Evolutionary conservation across 202 grass and related monocot species (phyloP), one percentile per base, ranked within the genome.

Genomic region (Zoysia matrella): DNA sequence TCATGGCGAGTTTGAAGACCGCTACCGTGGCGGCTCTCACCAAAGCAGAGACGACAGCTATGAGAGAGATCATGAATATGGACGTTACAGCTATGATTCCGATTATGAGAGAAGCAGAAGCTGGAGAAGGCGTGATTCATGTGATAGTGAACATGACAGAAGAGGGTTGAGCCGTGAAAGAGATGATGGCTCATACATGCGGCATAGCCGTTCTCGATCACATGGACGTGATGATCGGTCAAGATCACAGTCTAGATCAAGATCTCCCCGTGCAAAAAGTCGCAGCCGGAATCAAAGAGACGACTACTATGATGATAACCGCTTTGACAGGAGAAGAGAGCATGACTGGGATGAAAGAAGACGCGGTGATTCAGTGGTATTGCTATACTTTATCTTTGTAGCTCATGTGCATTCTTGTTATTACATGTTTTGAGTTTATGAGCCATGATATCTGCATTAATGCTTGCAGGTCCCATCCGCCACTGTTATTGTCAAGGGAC

Each of bases 401-500:
- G 75, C 47, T 48, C 73, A 78, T 47, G 14, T 63, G 10, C 16
- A 82, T 54, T 60, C 18, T 16, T 85, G 16, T 39, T 14, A 71
- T 55, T 30, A 2, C 22, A 5, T 60, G 41, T 74, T 72, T 61
- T 44, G 11, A 69, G 78, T 75, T 62, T 67, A 61, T 5, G 2
- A 78, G 48, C 61, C 61, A 15, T 58, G 56, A 16, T 58, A 58
- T 58, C 56, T 18, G 8, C 49, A 72, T 82, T 86, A 47, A 75
- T 63, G 52, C 51, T 85, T 93, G 87, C 78, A 98, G 96, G 79
- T 68, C 2, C 89, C 96, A 70, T 96, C 91, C 46, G 89, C 96
- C 67, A 99, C 96, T 68, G 84, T 99, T 77, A 85, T 99, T 92
- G 89, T 96, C 56, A 99, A 91, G 83, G 96, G 93, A 73, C 70